A percentile compares a stretch with the other conserved stretches of the same genome.
phyloP scores from a whole-genome alignment of 2,329 filamentous ascomycete species.

The Trichoderma harzianum region DNA sequence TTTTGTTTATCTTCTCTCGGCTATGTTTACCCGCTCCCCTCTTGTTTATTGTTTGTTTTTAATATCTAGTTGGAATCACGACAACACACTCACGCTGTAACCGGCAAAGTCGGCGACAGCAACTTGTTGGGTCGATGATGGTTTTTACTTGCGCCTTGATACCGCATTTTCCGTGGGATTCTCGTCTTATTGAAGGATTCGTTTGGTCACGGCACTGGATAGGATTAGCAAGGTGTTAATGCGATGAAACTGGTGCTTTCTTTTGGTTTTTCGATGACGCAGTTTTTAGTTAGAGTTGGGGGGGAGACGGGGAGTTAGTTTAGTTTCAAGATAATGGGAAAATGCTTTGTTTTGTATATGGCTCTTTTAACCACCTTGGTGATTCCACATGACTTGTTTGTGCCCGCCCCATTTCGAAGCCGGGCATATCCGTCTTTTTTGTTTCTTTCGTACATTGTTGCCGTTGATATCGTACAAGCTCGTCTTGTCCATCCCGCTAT shows the following conservation, averaged over 20 bases:
- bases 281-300: neutral
- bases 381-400: neutral
- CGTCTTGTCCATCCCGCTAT: neutral
- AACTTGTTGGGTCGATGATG: neutral
- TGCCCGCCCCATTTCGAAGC: neutral
- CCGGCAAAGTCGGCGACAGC: neutral
- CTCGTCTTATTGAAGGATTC: constrained; percentile 1
- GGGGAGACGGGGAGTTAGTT: neutral
- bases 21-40: neutral
- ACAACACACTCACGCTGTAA: neutral
- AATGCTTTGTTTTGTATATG: neutral
- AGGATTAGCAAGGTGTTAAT: constrained; percentile 11
- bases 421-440: neutral
- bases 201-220: constrained; percentile 5
- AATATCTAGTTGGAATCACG: neutral
- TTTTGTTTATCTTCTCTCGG: neutral
- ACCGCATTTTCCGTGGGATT: neutral
- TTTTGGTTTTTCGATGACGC: neutral
- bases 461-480: constrained; percentile 34
- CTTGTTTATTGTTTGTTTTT: neutral
- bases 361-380: neutral
- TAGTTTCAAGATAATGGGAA: neutral
- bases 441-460: neutral
- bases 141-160: neutral
- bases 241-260: neutral